Conservation (phyloP, 2,329 filamentous ascomycete genomes). For the Pseudogymnoascus sp. region DNA sequence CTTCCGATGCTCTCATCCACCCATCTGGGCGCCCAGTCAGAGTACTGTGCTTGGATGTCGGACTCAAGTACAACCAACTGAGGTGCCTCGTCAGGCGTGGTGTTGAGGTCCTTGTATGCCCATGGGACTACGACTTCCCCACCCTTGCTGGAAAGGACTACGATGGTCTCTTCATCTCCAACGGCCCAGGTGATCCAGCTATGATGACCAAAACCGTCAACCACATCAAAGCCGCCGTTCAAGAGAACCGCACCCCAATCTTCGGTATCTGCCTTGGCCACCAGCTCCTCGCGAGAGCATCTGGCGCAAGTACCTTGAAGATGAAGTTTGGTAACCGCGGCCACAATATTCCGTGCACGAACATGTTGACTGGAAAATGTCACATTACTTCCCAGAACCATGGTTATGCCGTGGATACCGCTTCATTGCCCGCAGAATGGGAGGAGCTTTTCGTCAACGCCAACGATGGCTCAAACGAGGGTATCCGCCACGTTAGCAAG, state of each 20-base stretch:
- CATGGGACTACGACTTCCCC: slow-evolving; percentile 91
- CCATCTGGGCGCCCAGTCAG: slow-evolving; percentile 80
- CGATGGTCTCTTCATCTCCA: slow-evolving; percentile 95
- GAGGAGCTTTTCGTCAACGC: slow-evolving; percentile 94
- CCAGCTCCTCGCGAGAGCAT: slow-evolving; percentile 80
- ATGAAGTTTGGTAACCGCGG: slow-evolving; percentile 99
- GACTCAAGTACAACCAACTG: slow-evolving; percentile 97
- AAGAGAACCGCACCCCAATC: slow-evolving; percentile 78
- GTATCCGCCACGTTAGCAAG: slow-evolving; percentile 76
- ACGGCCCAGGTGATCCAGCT: slow-evolving; percentile 94
- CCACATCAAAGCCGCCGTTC: slow-evolving; percentile 70
- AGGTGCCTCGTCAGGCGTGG: slow-evolving; percentile 85
- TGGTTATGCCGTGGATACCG: slow-evolving; percentile 83
- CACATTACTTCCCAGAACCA: slow-evolving; percentile 99
- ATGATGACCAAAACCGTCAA: slow-evolving; percentile 82
- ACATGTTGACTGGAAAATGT: slow-evolving; percentile 88
- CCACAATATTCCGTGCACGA: slow-evolving; percentile 97
- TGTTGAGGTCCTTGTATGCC: slow-evolving; percentile 87
- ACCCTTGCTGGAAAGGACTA: slow-evolving; percentile 70
- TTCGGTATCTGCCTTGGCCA: slow-evolving; percentile 98
- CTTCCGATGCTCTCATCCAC: slow-evolving; percentile 67
- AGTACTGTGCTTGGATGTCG: slow-evolving; percentile 89
- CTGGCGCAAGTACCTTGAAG: slow-evolving; percentile 78
- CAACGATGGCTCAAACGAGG: slow-evolving; percentile 97
- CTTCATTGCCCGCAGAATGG: slow-evolving; percentile 70